These are phyloP conservation scores for Turnera subulata DNA, from an alignment of 345 rosid species.

Conservation along the genomic window DNA sequence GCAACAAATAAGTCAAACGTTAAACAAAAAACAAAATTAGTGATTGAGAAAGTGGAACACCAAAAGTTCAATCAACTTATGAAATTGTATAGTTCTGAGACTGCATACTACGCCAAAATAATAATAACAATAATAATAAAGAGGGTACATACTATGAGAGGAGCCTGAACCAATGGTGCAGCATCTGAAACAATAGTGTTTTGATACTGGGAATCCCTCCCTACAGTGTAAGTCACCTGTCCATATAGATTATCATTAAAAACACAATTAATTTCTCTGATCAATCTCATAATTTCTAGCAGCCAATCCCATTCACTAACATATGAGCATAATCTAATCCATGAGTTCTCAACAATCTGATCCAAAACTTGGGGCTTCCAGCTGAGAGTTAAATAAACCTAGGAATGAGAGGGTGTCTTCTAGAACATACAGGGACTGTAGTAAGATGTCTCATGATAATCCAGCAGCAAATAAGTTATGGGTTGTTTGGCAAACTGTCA, in stretches of 20 bases:
- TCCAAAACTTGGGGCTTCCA: too few species aligned
- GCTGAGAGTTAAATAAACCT: too few species aligned
- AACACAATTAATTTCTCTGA: constrained; percentile 5
- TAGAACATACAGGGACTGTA: too few species aligned
- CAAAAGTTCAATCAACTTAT: constrained; percentile 2
- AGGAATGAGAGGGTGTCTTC: too few species aligned
- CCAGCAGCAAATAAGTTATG: too few species aligned
- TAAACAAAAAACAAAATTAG: background rate
- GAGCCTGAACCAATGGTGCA: constrained; percentile 58
- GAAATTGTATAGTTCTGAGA: constrained; percentile 1
- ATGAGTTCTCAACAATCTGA: background rate
- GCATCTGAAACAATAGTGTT: constrained; percentile 56
- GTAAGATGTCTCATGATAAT: too few species aligned
- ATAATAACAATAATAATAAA: too few species aligned
- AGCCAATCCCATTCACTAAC: too few species aligned
- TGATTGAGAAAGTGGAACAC: background rate
- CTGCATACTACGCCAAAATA: constrained; percentile 69
- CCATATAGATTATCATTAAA: constrained; percentile 17
- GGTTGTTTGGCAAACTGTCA: too few species aligned
- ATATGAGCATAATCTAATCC: background rate
- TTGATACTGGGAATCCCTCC: constrained; percentile 72
- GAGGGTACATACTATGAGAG: constrained; percentile 75
- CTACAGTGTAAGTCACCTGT: constrained; percentile 82
- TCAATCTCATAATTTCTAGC: too few species aligned
- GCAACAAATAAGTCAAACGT: background rate